Evolutionary conservation across 139 green algal genomes (phyloP).

Genomic region (Gonium pectorale): DNA sequence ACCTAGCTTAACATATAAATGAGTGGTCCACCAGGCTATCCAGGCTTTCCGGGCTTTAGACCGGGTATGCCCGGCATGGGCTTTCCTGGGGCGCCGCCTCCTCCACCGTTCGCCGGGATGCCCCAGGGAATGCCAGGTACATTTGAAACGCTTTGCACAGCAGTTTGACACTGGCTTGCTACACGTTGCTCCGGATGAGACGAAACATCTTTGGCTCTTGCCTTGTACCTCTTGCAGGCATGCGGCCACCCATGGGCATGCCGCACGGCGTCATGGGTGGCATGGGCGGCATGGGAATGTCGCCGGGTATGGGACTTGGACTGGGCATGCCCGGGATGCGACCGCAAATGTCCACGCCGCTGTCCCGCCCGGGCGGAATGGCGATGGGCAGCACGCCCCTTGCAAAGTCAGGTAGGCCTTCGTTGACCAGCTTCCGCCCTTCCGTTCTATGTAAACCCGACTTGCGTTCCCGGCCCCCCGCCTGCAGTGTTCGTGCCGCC

Average conservation of each 20-base stretch:
- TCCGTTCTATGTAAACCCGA: not conserved
- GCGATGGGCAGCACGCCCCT: not conserved
- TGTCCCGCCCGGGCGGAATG: not conserved
- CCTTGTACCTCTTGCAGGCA: not conserved
- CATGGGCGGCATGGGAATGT: slow-evolving; percentile 9
- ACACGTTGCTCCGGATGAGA: not conserved
- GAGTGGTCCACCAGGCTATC: slow-evolving; percentile 26
- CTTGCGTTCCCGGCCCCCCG: not conserved
- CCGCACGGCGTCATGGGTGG: slow-evolving; percentile 8
- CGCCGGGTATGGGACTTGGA: slow-evolving; percentile 11
- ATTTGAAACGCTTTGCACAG: not conserved
- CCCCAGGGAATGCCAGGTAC: not conserved
- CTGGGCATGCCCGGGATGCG: not conserved
- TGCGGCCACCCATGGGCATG: slow-evolving; percentile 38
- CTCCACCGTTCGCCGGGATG: slow-evolving; percentile 4
- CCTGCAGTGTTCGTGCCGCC: slow-evolving; percentile 33
- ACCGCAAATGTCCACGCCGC: not conserved
- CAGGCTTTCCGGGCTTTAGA: slow-evolving; percentile 18
- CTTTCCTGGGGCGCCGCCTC: slow-evolving; percentile 17
- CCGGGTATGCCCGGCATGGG: slow-evolving; percentile 29
- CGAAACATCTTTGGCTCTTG: not conserved
- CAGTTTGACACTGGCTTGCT: too few species aligned
- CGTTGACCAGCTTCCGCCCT: too few species aligned
- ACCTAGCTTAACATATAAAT: too few species aligned
- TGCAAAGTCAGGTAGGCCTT: slow-evolving; percentile 10